Evolutionary conservation across 1,139 yeast species (phyloP).

Genomic region (Nakaseomyces sp.): DNA sequence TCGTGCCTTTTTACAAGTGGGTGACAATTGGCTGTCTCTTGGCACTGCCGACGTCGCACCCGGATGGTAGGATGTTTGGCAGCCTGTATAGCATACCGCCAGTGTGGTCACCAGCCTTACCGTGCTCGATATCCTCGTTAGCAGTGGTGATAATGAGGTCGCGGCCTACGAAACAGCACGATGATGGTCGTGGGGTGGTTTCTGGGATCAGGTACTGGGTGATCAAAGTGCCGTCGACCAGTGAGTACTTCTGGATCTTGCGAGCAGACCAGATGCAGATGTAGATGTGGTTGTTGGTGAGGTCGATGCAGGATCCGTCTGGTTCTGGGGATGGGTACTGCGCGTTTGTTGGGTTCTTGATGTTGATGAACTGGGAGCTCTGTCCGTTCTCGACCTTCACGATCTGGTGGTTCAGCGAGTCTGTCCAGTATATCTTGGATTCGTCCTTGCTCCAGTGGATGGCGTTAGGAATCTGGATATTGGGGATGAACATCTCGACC

Average conservation of each 20-base stretch:
- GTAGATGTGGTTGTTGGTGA: slow-evolving; percentile 50
- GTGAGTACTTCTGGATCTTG: slow-evolving; percentile 45
- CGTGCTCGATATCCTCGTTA: slow-evolving; percentile 33
- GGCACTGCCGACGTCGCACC: slow-evolving; percentile 1
- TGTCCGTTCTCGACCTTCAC: slow-evolving; percentile 40
- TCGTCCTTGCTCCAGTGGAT: slow-evolving; percentile 49
- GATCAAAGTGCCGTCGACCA: slow-evolving; percentile 41
- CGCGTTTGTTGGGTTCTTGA: slow-evolving; percentile 32
- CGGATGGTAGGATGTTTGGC: slow-evolving; percentile 6
- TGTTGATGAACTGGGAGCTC: slow-evolving; percentile 39
- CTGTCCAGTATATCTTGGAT: slow-evolving; percentile 58
- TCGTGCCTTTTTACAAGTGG: background rate
- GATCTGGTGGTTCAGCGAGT: slow-evolving; percentile 51
- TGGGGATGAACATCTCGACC: slow-evolving; percentile 30
- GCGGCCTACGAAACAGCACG: slow-evolving; percentile 69
- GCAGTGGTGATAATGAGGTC: slow-evolving; percentile 67
- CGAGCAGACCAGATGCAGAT: slow-evolving; percentile 60
- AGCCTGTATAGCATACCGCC: slow-evolving; percentile 18
- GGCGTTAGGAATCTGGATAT: slow-evolving; percentile 62
- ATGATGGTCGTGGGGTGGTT: slow-evolving; percentile 48
- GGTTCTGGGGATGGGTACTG: slow-evolving; percentile 48
- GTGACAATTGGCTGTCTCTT: slow-evolving; percentile 5
- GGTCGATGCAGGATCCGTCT: slow-evolving; percentile 67
- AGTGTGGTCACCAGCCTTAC: slow-evolving; percentile 7
- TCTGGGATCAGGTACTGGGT: slow-evolving; percentile 51